These are phyloP conservation scores for Globisporangium alternatum DNA, from an alignment of 352 stramenopile genomes.

Conservation along the genomic window DNA sequence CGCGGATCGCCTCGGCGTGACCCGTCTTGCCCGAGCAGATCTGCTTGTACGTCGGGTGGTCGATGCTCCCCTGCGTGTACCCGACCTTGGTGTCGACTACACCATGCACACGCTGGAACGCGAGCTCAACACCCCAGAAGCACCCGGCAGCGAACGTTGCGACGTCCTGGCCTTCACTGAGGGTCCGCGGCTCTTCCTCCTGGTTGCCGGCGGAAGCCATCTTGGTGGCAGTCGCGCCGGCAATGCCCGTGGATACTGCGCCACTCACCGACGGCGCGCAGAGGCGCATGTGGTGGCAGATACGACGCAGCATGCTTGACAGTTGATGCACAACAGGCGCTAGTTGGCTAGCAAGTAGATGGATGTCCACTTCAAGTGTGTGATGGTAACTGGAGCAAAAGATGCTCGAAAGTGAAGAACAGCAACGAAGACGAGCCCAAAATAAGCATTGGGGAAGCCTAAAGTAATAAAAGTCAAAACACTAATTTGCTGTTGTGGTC, in stretches of 20 bases:
- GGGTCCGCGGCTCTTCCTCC: slow-evolving; percentile 8
- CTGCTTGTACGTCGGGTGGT: slow-evolving; percentile 94
- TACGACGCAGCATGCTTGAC: slow-evolving; percentile 14
- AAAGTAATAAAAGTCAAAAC: too few relatives aligned
- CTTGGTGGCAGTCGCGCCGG: slow-evolving; percentile 4
- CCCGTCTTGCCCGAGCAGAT: slow-evolving; percentile 92
- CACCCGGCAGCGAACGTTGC: slow-evolving; percentile 97
- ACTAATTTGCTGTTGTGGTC: too few relatives aligned
- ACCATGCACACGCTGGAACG: slow-evolving; percentile 94
- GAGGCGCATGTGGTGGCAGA: slow-evolving; percentile 15
- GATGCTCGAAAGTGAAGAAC: too few relatives aligned
- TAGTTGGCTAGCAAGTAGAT: too few relatives aligned
- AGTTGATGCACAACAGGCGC: background rate
- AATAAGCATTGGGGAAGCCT: too few relatives aligned
- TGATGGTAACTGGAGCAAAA: too few relatives aligned
- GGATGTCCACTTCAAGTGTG: too few relatives aligned
- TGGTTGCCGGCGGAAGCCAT: slow-evolving; percentile 5
- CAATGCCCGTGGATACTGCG: background rate
- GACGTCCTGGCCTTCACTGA: slow-evolving; percentile 26
- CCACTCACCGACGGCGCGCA: slow-evolving; percentile 4
- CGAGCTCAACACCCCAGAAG: slow-evolving; percentile 98
- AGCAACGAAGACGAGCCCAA: too few relatives aligned
- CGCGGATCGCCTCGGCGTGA: slow-evolving; percentile 93
- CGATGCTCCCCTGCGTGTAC: slow-evolving; percentile 72
- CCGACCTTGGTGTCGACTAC: slow-evolving; percentile 92